Evolutionary conservation across 78 protist species (phyloP).

Genomic region (Dictyostelium discoideum): DNA sequence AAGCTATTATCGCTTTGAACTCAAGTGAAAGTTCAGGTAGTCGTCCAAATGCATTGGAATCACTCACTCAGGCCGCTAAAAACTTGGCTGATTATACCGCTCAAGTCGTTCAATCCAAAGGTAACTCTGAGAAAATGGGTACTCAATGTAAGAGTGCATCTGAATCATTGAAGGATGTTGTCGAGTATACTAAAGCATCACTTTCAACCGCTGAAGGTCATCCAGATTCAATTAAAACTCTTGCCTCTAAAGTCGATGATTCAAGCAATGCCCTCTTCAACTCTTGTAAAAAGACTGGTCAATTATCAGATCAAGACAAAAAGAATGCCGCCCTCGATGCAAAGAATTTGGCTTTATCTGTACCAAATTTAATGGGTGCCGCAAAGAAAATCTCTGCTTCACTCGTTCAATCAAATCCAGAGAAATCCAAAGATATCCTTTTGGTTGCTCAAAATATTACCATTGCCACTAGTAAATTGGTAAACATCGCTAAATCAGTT

Average conservation of each 20-base stretch:
- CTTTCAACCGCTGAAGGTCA: conserved; percentile 12
- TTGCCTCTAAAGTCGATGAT: conserved; percentile 55
- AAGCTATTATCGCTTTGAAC: conserved; percentile 33
- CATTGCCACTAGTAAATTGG: conserved; percentile 31
- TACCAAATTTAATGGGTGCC: conserved; percentile 64
- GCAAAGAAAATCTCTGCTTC: conserved; percentile 60
- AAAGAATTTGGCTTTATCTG: conserved; percentile 60
- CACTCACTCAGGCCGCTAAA: conserved; percentile 20
- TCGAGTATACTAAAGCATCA: conserved; percentile 61
- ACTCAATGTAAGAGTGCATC: conserved; percentile 59
- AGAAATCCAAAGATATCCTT: conserved; percentile 40
- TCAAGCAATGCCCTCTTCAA: neutral
- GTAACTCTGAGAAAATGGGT: conserved; percentile 79
- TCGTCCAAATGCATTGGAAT: conserved; percentile 39
- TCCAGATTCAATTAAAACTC: conserved; percentile 47
- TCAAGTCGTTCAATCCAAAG: conserved; percentile 69
- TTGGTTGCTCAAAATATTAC: conserved; percentile 66
- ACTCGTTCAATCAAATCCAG: conserved; percentile 30
- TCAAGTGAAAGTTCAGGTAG: neutral
- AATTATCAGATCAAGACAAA: conserved; percentile 26
- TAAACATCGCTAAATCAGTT: conserved; percentile 67
- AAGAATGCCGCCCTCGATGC: conserved; percentile 69
- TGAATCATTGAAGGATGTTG: conserved; percentile 26
- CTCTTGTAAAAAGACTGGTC: conserved; percentile 42
- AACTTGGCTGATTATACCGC: conserved; percentile 54